A percentile compares a stretch with the other conserved stretches of the same genome.
Evolutionary conservation across 768 basidiomycete genomes (phyloP).

Genomic region (Cystofilobasidium macerans): DNA sequence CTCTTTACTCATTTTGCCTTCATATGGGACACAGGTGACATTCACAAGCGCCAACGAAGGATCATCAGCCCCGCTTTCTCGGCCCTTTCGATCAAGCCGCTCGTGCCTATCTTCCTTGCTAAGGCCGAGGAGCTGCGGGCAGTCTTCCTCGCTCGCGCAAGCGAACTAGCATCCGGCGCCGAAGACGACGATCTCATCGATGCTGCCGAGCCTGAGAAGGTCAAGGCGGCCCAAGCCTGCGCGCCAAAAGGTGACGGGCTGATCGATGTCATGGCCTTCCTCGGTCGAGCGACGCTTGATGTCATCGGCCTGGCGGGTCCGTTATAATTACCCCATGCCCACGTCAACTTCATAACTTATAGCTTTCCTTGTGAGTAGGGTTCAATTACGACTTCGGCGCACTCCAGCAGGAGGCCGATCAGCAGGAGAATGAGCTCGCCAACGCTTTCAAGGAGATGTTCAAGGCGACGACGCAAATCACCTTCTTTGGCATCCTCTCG

Average conservation of each 20-base stretch:
- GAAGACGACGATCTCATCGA: not conserved
- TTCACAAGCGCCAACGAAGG: slow-evolving; percentile 19
- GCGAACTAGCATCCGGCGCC: no score
- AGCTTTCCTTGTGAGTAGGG: not conserved
- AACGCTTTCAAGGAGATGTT: slow-evolving; percentile 25
- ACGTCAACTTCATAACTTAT: not conserved
- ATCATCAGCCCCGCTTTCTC: not conserved
- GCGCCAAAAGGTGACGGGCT: no score
- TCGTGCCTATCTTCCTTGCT: slow-evolving; percentile 5
- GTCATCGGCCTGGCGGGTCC: slow-evolving; percentile 18
- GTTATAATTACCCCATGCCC: not conserved
- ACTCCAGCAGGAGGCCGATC: slow-evolving; percentile 8
- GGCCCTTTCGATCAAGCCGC: not conserved
- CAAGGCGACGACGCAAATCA: not conserved
- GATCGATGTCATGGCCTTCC: slow-evolving; percentile 19
- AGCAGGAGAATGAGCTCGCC: slow-evolving; percentile 15
- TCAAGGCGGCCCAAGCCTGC: no score
- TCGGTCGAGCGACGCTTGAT: slow-evolving; percentile 19
- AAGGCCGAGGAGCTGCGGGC: slow-evolving; percentile 15
- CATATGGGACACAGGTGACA: not conserved
- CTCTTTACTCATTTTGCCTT: not conserved
- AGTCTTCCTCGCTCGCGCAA: not conserved
- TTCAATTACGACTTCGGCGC: slow-evolving; percentile 18
- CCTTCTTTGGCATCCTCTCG: slow-evolving; percentile 10
- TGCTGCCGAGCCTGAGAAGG: no score